Conservation (phyloP, 2,329 filamentous ascomycete genomes). For the Domatiomyces catenatus region DNA sequence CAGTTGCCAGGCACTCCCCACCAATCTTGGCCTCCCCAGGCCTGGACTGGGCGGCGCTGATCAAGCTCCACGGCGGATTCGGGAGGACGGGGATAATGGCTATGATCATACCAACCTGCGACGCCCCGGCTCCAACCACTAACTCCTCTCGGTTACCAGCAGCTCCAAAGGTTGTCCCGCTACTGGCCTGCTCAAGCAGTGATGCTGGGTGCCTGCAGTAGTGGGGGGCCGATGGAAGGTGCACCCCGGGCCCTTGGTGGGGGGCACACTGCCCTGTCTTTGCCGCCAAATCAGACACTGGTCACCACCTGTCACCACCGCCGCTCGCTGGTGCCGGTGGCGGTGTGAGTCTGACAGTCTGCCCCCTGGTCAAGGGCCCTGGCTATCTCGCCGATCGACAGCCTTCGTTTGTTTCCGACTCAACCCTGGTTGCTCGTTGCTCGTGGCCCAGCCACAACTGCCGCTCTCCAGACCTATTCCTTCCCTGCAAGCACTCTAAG, state of each 20-base stretch:
- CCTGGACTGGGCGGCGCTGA: not conserved
- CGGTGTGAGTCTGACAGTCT: not conserved
- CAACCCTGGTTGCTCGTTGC: not conserved
- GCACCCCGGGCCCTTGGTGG: not conserved
- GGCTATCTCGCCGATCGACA: not conserved
- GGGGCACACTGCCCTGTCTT: not conserved
- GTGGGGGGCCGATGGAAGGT: not conserved
- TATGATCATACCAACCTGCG: too few relatives aligned
- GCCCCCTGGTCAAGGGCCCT: not conserved
- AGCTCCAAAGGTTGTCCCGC: not conserved
- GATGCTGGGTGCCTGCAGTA: not conserved
- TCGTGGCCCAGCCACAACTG: not conserved
- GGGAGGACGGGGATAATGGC: too few relatives aligned
- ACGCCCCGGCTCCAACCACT: too few relatives aligned
- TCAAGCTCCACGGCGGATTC: too few relatives aligned
- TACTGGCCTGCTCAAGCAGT: not conserved
- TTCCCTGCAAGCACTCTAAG: not conserved
- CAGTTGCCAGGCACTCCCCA: too few relatives aligned
- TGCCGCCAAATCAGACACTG: not conserved
- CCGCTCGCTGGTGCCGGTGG: not conserved
- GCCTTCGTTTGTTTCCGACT: not conserved
- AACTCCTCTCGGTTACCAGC: too few relatives aligned
- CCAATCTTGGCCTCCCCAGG: not conserved
- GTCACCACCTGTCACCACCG: not conserved
- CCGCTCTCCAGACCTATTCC: not conserved